Percentiles rank a stretch among this genome's conserved stretches.
These are phyloP conservation scores for Gnomoniopsis smithogilvyi DNA, from an alignment of 2,329 filamentous ascomycete species.

Conservation along the genomic window DNA sequence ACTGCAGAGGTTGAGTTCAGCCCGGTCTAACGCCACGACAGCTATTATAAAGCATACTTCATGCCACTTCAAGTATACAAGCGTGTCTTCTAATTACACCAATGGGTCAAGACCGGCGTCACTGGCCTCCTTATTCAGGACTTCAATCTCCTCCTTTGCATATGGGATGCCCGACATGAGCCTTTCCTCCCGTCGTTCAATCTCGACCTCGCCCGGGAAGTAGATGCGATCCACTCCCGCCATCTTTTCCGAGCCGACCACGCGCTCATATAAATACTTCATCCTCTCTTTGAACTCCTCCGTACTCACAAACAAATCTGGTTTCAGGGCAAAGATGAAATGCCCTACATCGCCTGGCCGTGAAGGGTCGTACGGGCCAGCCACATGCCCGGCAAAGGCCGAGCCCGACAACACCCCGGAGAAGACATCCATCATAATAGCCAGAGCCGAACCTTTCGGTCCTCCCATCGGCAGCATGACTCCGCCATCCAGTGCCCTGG, in stretches of 20 bases:
- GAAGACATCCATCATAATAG: constrained; percentile 89
- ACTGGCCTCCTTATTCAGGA: constrained; percentile 51
- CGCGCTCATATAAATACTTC: constrained; percentile 50
- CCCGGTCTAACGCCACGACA: not conserved
- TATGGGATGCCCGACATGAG: constrained; percentile 56
- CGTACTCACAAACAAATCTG: constrained; percentile 68
- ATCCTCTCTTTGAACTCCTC: constrained; percentile 67
- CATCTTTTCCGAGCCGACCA: constrained; percentile 52
- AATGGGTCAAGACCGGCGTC: constrained; percentile 35
- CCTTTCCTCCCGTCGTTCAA: constrained; percentile 48
- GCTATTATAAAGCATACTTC: not conserved
- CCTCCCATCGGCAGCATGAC: constrained; percentile 87
- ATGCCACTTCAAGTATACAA: not conserved
- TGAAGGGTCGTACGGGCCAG: constrained; percentile 70
- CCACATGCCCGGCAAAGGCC: constrained; percentile 75
- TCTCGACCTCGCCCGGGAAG: constrained; percentile 62
- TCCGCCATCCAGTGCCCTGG: constrained; percentile 61
- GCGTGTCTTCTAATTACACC: not conserved
- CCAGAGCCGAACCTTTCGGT: constrained; percentile 72
- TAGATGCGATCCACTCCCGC: constrained; percentile 56
- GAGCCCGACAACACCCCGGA: constrained; percentile 74
- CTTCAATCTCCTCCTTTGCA: constrained; percentile 52
- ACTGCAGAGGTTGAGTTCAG: not conserved
- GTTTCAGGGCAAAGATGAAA: constrained; percentile 69
- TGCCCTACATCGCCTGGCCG: constrained; percentile 70